Conservation (phyloP, 148 eudicot species). For the Polygonum maritimum region DNA sequence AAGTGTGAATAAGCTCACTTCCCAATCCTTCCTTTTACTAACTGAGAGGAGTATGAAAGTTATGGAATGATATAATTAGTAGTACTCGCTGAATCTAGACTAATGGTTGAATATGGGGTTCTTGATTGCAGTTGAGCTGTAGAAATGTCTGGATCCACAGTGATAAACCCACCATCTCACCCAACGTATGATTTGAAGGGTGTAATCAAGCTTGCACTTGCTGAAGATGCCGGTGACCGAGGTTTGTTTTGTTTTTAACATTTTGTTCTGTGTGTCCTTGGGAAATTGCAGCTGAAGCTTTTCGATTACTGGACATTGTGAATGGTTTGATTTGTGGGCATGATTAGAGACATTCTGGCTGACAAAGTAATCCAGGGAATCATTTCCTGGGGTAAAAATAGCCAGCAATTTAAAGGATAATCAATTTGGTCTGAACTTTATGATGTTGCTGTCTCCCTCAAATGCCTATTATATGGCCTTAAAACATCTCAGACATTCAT, state of each 20-base stretch:
- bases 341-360: background rate
- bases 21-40: background rate
- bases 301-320: too few species aligned
- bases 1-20: background rate
- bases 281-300: background rate
- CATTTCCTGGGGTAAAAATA: background rate
- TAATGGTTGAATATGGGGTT: background rate
- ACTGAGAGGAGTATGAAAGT: background rate
- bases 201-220: constrained; percentile 77
- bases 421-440: background rate
- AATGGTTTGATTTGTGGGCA: background rate
- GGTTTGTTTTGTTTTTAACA: constrained; percentile 30
- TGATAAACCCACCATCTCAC: constrained; percentile 51
- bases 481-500: background rate
- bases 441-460: background rate
- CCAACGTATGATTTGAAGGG: constrained; percentile 88
- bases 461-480: background rate
- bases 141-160: constrained; percentile 6
- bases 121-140: constrained; percentile 5
- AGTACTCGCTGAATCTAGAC: background rate
- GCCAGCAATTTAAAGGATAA: background rate
- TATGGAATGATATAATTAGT: background rate
- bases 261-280: background rate
- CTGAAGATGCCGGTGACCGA: constrained; percentile 86
- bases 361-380: too few species aligned